These are phyloP conservation scores for Myrmaecium sp. DNA, from an alignment of 2,329 filamentous ascomycete species.

Conservation along the genomic window DNA sequence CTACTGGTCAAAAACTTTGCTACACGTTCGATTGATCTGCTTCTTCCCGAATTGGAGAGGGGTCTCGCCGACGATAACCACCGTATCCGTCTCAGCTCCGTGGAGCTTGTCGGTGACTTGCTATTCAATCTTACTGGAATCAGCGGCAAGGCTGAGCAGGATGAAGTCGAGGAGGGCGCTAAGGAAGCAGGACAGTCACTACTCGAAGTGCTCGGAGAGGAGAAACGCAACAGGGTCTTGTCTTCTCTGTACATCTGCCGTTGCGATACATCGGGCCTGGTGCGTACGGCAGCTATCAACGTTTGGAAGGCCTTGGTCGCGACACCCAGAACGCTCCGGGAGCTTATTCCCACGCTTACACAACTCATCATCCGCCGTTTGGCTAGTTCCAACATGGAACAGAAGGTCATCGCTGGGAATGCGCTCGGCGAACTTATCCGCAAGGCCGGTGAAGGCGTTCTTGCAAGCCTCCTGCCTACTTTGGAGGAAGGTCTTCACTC, in stretches of 20 bases:
- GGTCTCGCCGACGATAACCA: slow-evolving; percentile 96
- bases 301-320: slow-evolving; percentile 97
- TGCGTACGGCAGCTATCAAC: slow-evolving; percentile 73
- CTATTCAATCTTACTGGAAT: slow-evolving; percentile 97
- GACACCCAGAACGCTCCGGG: slow-evolving; percentile 80
- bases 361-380: slow-evolving; percentile 88
- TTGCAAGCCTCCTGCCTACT: slow-evolving; percentile 74
- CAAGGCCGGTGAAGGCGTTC: slow-evolving; percentile 85
- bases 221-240: slow-evolving; percentile 90
- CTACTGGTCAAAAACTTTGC: slow-evolving; percentile 98
- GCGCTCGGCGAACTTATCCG: slow-evolving; percentile 91
- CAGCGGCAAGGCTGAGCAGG: slow-evolving; percentile 57
- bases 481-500: slow-evolving; percentile 84
- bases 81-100: slow-evolving; percentile 93
- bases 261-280: slow-evolving; percentile 84
- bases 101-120: slow-evolving; percentile 89
- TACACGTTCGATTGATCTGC: slow-evolving; percentile 78
- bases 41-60: slow-evolving; percentile 87
- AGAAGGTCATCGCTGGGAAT: slow-evolving; percentile 97
- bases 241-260: slow-evolving; percentile 97
- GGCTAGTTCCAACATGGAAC: slow-evolving; percentile 92
- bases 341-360: slow-evolving; percentile 84
- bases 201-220: slow-evolving; percentile 82
- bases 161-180: slow-evolving; percentile 63
- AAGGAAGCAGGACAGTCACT: slow-evolving; percentile 86